Conservation (phyloP, 768 basidiomycete genomes). For the Suillus bovinus region DNA sequence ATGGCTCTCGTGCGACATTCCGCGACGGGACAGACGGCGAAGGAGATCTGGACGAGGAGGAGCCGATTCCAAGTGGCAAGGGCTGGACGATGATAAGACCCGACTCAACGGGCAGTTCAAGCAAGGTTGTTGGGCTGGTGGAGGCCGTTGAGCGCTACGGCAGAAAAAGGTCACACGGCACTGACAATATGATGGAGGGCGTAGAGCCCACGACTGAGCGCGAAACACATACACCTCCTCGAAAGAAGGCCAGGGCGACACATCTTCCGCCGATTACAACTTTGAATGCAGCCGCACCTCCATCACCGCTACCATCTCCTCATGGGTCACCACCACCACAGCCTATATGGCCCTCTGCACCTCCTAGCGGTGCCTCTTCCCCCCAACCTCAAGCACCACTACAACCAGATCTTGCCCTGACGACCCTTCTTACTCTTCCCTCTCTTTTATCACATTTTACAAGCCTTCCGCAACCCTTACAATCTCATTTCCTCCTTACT, state of each 20-base stretch:
- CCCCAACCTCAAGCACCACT: conserved; percentile 69
- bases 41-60: conserved; percentile 71
- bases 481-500: conserved; percentile 92
- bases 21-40: conserved; percentile 66
- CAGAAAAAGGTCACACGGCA: conserved; percentile 54
- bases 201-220: conserved; percentile 58
- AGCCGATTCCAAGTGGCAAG: conserved; percentile 59
- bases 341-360: conserved; percentile 76
- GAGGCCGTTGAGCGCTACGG: conserved; percentile 86
- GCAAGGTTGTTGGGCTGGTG: conserved; percentile 59
- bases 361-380: conserved; percentile 76
- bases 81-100: conserved; percentile 78
- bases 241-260: conserved; percentile 75
- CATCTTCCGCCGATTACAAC: conserved; percentile 61
- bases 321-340: conserved; percentile 81
- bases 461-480: conserved; percentile 74
- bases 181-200: conserved; percentile 70
- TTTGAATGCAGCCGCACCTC: conserved; percentile 73
- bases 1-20: conserved; percentile 79
- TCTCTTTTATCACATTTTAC: conserved; percentile 81
- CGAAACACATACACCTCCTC: conserved; percentile 51
- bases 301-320: conserved; percentile 83
- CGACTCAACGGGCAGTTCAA: conserved; percentile 54
- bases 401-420: conserved; percentile 79
- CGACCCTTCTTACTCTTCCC: conserved; percentile 85